Conservation (phyloP, 106 monocot species). For the Chionographis japonica region DNA sequence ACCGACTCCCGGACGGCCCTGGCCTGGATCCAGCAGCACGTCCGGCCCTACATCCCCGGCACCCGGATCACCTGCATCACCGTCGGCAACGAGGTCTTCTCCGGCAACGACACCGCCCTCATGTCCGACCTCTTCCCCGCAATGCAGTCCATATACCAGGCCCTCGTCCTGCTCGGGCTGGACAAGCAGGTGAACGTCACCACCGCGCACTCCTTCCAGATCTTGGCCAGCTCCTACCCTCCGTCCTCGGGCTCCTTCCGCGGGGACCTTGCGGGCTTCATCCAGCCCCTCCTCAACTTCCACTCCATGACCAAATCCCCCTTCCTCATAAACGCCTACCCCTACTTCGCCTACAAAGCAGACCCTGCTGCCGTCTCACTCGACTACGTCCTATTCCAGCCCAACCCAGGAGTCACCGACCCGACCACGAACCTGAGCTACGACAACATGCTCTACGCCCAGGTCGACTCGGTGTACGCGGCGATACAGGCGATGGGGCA, state of each 20-base stretch:
- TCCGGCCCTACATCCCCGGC: constrained; percentile 51
- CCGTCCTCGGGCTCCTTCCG: constrained; percentile 79
- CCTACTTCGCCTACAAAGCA: constrained; percentile 80
- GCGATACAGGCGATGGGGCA: constrained; percentile 64
- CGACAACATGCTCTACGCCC: constrained; percentile 94
- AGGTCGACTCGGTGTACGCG: constrained; percentile 72
- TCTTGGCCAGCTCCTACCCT: constrained; percentile 62
- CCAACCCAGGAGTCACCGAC: constrained; percentile 61
- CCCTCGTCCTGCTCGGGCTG: constrained; percentile 52
- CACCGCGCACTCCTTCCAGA: constrained; percentile 69
- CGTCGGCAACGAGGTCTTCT: constrained; percentile 80
- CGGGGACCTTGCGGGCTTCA: constrained; percentile 29
- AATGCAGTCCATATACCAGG: constrained; percentile 67
- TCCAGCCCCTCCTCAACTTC: constrained; percentile 69
- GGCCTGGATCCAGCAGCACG: constrained; percentile 63
- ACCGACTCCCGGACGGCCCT: constrained; percentile 45
- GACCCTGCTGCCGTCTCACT: constrained; percentile 48
- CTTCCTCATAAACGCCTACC: constrained; percentile 82
- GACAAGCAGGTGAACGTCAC: constrained; percentile 71
- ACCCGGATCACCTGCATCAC: constrained; percentile 79
- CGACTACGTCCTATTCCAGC: constrained; percentile 69
- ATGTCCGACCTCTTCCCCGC: constrained; percentile 67
- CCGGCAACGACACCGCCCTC: constrained; percentile 57
- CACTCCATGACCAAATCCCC: constrained; percentile 69
- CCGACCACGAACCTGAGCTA: constrained; percentile 58